A percentile compares a stretch with the other conserved stretches of the same genome.
phyloP scores from a whole-genome alignment of 352 stramenopile genomes.

The Peronospora tabacina region DNA sequence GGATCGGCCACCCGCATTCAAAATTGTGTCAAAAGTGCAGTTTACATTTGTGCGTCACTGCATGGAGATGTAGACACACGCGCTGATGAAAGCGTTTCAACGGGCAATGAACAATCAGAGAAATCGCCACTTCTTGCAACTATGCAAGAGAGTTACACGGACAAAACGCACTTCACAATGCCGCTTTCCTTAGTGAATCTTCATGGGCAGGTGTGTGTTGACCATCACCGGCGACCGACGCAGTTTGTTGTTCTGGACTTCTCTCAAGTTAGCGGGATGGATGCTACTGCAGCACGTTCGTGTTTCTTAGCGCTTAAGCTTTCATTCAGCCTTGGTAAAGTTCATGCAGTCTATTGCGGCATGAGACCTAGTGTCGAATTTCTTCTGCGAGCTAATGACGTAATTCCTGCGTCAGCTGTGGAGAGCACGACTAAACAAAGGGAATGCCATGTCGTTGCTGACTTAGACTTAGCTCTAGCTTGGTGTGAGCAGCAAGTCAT shows the following conservation, averaged over 20 bases:
- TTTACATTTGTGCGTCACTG: constrained; percentile 33
- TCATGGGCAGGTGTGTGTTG: constrained; percentile 30
- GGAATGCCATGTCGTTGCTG: constrained; percentile 34
- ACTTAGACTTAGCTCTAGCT: constrained; percentile 48
- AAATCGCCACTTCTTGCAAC: constrained; percentile 10
- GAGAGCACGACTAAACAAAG: constrained; percentile 5
- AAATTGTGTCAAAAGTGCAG: constrained; percentile 54
- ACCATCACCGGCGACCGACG: constrained; percentile 30
- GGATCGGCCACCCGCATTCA: constrained; percentile 62
- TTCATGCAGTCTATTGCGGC: constrained; percentile 59
- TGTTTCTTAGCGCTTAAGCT: constrained; percentile 67
- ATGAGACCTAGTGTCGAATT: constrained; percentile 49
- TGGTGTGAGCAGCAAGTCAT: constrained; percentile 66
- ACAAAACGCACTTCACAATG: constrained; percentile 10
- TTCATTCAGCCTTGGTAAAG: constrained; percentile 39
- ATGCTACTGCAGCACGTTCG: constrained; percentile 62
- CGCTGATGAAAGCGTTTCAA: not conserved
- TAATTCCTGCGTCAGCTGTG: constrained; percentile 17
- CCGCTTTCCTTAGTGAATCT: constrained; percentile 34
- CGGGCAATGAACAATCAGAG: constrained; percentile 2
- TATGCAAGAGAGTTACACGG: constrained; percentile 13
- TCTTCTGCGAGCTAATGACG: constrained; percentile 50
- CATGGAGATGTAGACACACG: not conserved
- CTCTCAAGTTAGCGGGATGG: constrained; percentile 63
- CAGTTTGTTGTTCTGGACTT: constrained; percentile 77